Evolutionary conservation across 164 flowering plant species (phyloP).

Genomic region (Sextonia rubra): DNA sequence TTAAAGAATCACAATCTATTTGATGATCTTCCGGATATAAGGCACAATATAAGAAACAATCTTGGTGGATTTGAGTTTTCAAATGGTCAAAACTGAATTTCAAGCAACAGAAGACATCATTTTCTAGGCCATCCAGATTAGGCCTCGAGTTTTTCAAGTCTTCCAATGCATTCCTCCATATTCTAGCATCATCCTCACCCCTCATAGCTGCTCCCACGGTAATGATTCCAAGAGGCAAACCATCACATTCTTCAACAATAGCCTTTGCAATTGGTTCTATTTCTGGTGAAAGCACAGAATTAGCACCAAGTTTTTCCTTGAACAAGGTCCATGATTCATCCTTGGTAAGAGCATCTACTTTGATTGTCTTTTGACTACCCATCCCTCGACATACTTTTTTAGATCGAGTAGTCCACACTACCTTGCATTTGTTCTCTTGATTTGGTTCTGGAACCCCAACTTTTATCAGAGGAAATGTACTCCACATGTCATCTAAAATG

Average conservation of each 20-base stretch:
- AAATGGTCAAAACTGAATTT: slow-evolving; percentile 1
- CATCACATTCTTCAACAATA: slow-evolving; percentile 1
- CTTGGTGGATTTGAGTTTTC: not conserved
- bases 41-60: no score
- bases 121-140: not conserved
- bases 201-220: slow-evolving; percentile 4
- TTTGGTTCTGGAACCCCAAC: slow-evolving; percentile 2
- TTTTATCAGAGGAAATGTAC: not conserved
- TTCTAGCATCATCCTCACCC: not conserved
- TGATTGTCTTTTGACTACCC: not conserved
- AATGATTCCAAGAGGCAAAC: not conserved
- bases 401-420: not conserved
- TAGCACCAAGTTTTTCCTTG: not conserved
- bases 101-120: not conserved
- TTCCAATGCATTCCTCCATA: not conserved
- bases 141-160: not conserved
- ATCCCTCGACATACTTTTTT: not conserved
- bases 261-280: slow-evolving; percentile 1
- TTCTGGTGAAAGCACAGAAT: not conserved
- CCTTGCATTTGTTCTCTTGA: not conserved
- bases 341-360: slow-evolving; percentile 1
- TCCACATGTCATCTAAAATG: slow-evolving; percentile 9
- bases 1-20: not conserved
- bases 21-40: not conserved
- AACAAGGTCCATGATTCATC: slow-evolving; percentile 5